These are phyloP conservation scores for Penicillium angulare DNA, from an alignment of 495 filamentous ascomycete species.

Conservation along the genomic window DNA sequence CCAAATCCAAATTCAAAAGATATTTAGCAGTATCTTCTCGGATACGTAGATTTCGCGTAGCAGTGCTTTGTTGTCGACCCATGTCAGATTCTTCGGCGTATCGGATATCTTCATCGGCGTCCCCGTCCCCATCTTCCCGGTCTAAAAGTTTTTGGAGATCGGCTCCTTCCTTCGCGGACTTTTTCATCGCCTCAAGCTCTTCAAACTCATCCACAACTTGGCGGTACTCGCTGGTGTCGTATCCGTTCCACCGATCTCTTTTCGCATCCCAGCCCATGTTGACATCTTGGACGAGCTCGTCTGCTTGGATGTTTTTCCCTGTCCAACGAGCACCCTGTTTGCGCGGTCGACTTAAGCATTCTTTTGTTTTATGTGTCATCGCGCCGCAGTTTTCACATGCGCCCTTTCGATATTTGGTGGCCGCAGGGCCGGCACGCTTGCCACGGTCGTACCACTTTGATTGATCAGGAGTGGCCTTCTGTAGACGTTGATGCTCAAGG, in stretches of 20 bases:
- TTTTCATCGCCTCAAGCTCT: slow-evolving; percentile 78
- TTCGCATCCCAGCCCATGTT: slow-evolving; percentile 97
- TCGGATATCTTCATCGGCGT: slow-evolving; percentile 64
- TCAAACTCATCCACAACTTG: slow-evolving; percentile 85
- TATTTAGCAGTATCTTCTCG: slow-evolving; percentile 99
- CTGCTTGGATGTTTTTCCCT: slow-evolving; percentile 87
- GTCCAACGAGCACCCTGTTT: slow-evolving; percentile 92
- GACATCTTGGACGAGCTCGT: slow-evolving; percentile 83
- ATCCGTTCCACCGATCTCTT: slow-evolving; percentile 95
- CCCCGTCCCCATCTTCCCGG: slow-evolving; percentile 53
- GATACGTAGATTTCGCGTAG: slow-evolving; percentile 86
- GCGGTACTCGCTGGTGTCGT: slow-evolving; percentile 83
- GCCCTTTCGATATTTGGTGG: slow-evolving; percentile 96
- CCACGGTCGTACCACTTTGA: slow-evolving; percentile 91
- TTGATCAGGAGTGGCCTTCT: slow-evolving; percentile 59
- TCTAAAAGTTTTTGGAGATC: slow-evolving; percentile 47
- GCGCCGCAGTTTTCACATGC: slow-evolving; percentile 98
- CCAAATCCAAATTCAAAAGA: slow-evolving; percentile 87
- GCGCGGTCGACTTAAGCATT: slow-evolving; percentile 85
- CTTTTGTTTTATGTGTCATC: slow-evolving; percentile 92
- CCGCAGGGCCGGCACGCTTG: slow-evolving; percentile 73
- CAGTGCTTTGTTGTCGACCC: slow-evolving; percentile 83
- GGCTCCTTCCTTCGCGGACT: slow-evolving; percentile 44
- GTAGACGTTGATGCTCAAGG: slow-evolving; percentile 93
- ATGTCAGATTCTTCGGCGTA: slow-evolving; percentile 98